These are phyloP conservation scores for Phragmites australis DNA, from an alignment of 176 grass and related monocot species.

Conservation along the genomic window DNA sequence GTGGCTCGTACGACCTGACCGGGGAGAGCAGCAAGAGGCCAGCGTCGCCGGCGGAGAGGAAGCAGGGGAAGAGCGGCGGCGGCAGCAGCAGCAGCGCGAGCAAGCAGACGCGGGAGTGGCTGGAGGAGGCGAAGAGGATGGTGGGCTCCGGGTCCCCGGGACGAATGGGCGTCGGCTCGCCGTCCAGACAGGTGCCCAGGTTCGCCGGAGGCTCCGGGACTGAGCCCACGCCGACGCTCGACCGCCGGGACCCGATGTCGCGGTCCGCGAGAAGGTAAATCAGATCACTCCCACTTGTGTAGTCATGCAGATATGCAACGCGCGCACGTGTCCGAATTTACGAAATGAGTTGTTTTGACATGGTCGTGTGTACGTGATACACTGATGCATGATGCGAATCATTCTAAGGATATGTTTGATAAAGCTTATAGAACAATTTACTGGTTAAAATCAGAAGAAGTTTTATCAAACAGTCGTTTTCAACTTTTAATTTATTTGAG, in stretches of 20 bases:
- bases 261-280: constrained; percentile 64
- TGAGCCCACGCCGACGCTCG: constrained; percentile 47
- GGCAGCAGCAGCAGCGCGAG: constrained; percentile 30
- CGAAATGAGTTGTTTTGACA: not conserved
- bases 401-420: no score
- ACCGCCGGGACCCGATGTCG: constrained; percentile 67
- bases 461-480: no score
- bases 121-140: constrained; percentile 68
- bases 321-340: not conserved
- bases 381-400: not conserved
- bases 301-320: no score
- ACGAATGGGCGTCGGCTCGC: constrained; percentile 42
- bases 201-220: constrained; percentile 43
- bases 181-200: constrained; percentile 45
- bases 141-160: constrained; percentile 47
- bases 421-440: no score
- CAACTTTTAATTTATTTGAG: no score
- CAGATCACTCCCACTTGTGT: not conserved
- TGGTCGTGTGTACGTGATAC: not conserved
- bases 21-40: constrained; percentile 36
- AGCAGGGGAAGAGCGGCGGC: constrained; percentile 14
- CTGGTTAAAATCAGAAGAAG: no score
- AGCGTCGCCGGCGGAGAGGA: not conserved
- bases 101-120: constrained; percentile 61
- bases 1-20: constrained; percentile 43